Base-by-base conservation (phyloP, 306 rosid species). In the Ceratonia siliqua region DNA sequence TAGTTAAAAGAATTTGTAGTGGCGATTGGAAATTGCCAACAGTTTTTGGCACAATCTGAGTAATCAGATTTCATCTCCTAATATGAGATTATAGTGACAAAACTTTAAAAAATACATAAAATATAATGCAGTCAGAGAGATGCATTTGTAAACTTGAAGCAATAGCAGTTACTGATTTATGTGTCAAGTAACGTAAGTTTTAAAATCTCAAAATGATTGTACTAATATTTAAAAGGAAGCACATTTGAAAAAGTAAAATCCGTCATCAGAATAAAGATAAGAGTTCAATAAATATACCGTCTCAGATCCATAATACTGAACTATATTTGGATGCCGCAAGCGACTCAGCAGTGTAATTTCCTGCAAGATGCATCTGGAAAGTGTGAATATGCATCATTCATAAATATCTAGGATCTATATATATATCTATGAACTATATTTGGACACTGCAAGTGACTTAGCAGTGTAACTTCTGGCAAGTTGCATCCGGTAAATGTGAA, bases 261-360 rank as follows among this genome's bases (percentile, higher is more conserved):
- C 17, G 33, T 62, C 39, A 55, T 11, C 46, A 46, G 46, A 74
- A 74, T 48, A 39, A 46, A 69, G 80, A 4, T 39, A 56, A 55
- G 61, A 57, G 28, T 76, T 55, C 55, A 75, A 56, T 30, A 64
- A 55, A 33, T 54, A 70, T 83, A 93, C 97, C 74, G 85, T 66
- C 81, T 86, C 90, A 58, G 92, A 86, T 55, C 97, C 98, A 82
- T 89, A 88, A 80, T 93, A 93, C 75, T 87, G 97, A 77, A 93
- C 98, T 55, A 93, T 93, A 79, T 93, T 93, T 71, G 89, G 97
- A 85, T 93, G 98, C 73, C 78, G 86, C 82, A 93, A 78, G 68
- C 85, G 91, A 85, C 98, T 93, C 62, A 93, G 82, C 62, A 93
- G 68, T 50, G 91, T 41, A 83, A 93, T 84, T 93, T 93, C 98